Conservation (phyloP, 257 asterid species). For the Forsythia viridissima region DNA sequence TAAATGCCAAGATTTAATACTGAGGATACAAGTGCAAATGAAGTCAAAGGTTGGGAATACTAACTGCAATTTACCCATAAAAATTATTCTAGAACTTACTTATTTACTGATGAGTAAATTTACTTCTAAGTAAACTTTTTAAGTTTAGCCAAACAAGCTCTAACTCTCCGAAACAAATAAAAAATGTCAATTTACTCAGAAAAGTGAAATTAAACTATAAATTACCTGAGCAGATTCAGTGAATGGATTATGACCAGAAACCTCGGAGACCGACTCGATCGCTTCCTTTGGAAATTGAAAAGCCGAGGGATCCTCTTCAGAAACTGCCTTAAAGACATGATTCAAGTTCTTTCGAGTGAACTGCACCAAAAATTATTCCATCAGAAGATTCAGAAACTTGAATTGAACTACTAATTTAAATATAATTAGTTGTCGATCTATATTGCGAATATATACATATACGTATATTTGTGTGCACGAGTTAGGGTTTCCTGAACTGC, state of each 20-base stretch:
- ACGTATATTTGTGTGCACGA: background rate
- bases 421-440: background rate
- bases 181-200: background rate
- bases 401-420: background rate
- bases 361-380: slow-evolving; percentile 27
- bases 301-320: slow-evolving; percentile 35
- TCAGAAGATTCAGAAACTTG: background rate
- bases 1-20: too few species aligned
- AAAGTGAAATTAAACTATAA: background rate
- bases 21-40: too few species aligned
- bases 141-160: background rate
- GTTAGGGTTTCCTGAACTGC: background rate
- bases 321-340: slow-evolving; percentile 33
- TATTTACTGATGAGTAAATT: background rate
- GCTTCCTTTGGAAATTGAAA: slow-evolving; percentile 32
- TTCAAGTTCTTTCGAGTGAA: slow-evolving; percentile 39
- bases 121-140: background rate
- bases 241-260: slow-evolving; percentile 31
- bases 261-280: slow-evolving; percentile 25
- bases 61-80: too few species aligned
- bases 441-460: background rate
- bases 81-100: background rate
- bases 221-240: slow-evolving; percentile 49
- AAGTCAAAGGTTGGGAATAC: too few species aligned
- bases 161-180: background rate